These are phyloP conservation scores for Ascochyta fabae DNA, from an alignment of 2,329 filamentous ascomycete genomes.

Conservation along the genomic window DNA sequence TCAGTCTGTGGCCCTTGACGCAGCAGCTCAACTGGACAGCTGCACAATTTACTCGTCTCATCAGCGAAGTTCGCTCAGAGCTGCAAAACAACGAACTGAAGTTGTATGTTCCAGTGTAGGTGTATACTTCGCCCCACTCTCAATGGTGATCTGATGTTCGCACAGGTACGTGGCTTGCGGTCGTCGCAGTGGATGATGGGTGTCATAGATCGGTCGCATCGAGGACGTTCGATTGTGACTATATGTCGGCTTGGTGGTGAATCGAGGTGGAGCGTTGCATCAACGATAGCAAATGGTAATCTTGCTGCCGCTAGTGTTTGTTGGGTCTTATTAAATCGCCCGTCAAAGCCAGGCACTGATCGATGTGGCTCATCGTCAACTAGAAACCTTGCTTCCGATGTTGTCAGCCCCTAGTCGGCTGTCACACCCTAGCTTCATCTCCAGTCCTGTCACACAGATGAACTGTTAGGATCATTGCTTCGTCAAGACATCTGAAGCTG, in stretches of 20 bases:
- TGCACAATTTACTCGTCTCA: conserved; percentile 40
- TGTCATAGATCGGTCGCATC: neutral
- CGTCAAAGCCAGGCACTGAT: neutral
- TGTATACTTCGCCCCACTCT: neutral
- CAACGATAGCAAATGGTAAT: neutral
- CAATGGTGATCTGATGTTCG: conserved; percentile 15
- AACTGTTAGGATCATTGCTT: neutral
- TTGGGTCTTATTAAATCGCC: neutral
- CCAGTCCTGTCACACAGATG: neutral
- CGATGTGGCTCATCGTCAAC: neutral
- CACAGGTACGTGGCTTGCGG: conserved; percentile 43
- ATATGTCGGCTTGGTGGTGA: neutral
- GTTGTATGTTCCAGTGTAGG: conserved; percentile 48
- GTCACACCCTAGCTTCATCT: neutral
- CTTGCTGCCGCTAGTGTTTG: neutral
- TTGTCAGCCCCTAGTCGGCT: neutral
- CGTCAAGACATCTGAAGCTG: neutral
- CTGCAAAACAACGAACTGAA: conserved; percentile 38
- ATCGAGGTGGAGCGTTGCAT: neutral
- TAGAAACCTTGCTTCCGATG: neutral
- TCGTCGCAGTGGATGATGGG: conserved; percentile 26
- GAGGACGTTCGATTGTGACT: neutral
- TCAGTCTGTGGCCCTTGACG: conserved; percentile 48
- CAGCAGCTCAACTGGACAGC: conserved; percentile 40
- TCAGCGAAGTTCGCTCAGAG: conserved; percentile 37